phyloP scores from a whole-genome alignment of 352 stramenopile species.

The Aphanomyces astaci region DNA sequence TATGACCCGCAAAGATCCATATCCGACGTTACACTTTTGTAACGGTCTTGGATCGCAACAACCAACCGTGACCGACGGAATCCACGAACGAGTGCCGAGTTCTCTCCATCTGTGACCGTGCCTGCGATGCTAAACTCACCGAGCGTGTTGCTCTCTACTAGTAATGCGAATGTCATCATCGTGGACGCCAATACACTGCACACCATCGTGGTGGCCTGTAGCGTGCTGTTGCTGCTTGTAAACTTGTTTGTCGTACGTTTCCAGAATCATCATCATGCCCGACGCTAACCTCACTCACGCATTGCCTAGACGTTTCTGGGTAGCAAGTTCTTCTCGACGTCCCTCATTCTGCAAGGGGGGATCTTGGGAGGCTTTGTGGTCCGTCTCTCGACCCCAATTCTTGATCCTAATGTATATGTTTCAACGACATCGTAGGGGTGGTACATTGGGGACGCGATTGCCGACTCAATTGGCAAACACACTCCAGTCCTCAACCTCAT shows the following conservation, averaged over 20 bases:
- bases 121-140: too few species aligned
- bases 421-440: slow-evolving; percentile 5
- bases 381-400: not conserved
- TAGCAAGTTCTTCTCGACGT: slow-evolving; percentile 14
- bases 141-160: not conserved
- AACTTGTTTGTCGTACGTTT: slow-evolving; percentile 2
- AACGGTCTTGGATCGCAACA: not conserved
- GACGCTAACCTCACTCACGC: not conserved
- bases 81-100: not conserved
- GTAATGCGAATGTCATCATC: not conserved
- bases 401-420: not conserved
- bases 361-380: slow-evolving; percentile 9
- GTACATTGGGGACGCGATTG: slow-evolving; percentile 1
- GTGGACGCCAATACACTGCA: not conserved
- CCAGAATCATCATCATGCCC: not conserved
- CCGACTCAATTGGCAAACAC: slow-evolving; percentile 10
- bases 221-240: not conserved
- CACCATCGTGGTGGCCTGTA: not conserved
- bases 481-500: slow-evolving; percentile 2
- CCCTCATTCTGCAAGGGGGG: slow-evolving; percentile 7
- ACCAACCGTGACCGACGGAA: too few species aligned
- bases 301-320: slow-evolving; percentile 10
- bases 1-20: not conserved
- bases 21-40: not conserved
- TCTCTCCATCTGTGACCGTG: too few species aligned